phyloP scores from a whole-genome alignment of 495 filamentous ascomycete species.

The Trichoderma reesei region DNA sequence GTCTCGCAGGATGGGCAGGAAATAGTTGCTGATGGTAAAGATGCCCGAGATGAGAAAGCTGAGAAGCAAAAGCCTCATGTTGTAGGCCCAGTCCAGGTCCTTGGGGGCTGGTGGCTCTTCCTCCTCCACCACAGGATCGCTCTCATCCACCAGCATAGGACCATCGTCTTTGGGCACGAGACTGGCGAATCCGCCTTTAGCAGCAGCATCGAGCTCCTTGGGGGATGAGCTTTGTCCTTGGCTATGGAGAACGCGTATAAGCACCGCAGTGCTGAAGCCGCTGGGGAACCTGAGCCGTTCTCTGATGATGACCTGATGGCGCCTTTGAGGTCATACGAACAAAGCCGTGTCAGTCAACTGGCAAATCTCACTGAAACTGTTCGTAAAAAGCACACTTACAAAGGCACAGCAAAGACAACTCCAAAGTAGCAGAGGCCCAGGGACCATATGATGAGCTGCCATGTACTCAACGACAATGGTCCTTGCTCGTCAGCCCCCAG shows the following conservation, averaged over 20 bases:
- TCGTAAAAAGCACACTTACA: slow-evolving; percentile 20
- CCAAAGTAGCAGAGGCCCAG: slow-evolving; percentile 91
- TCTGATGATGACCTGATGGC: slow-evolving; percentile 81
- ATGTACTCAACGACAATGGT: slow-evolving; percentile 58
- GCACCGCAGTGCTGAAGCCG: slow-evolving; percentile 87
- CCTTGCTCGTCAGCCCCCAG: slow-evolving; percentile 66
- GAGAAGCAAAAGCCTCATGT: slow-evolving; percentile 41
- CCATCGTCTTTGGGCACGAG: slow-evolving; percentile 17
- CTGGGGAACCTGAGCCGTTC: slow-evolving; percentile 91
- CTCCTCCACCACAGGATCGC: slow-evolving; percentile 9
- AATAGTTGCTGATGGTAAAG: slow-evolving; percentile 82
- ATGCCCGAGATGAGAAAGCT: slow-evolving; percentile 44
- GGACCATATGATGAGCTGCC: slow-evolving; percentile 78
- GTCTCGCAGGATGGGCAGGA: slow-evolving; percentile 74
- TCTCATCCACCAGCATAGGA: slow-evolving; percentile 12
- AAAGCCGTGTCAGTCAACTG: neutral
- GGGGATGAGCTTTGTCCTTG: slow-evolving; percentile 18
- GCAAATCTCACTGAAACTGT: too few relatives aligned
- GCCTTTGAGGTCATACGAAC: slow-evolving; percentile 15
- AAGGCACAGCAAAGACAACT: slow-evolving; percentile 87
- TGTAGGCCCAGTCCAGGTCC: slow-evolving; percentile 39
- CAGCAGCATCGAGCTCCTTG: slow-evolving; percentile 11
- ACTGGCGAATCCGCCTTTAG: slow-evolving; percentile 20
- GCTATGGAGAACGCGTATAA: slow-evolving; percentile 83
- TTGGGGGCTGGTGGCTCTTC: slow-evolving; percentile 14